Percentiles rank a stretch among this genome's conserved stretches.
Evolutionary conservation across 2,329 filamentous ascomycete genomes (phyloP).

Genomic region (Monilinia aucupariae): DNA sequence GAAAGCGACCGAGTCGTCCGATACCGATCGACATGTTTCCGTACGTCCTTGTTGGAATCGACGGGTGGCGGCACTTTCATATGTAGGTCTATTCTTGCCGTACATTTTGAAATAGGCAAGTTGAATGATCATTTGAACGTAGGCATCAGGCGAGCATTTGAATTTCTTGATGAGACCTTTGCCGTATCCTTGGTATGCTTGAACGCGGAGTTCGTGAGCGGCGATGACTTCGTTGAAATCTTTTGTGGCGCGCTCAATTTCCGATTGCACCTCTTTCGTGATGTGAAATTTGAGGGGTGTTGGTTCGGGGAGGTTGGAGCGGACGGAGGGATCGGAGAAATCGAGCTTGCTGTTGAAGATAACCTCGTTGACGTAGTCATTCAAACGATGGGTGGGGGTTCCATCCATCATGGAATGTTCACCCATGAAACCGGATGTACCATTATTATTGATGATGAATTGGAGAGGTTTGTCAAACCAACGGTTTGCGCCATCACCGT

Average conservation of each 20-base stretch:
- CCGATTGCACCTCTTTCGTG: conserved; percentile 64
- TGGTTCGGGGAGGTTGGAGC: conserved; percentile 80
- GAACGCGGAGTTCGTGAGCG: conserved; percentile 84
- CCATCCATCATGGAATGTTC: conserved; percentile 99
- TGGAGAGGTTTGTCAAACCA: conserved; percentile 98
- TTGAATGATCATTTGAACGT: conserved; percentile 98
- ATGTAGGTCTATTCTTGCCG: conserved; percentile 93
- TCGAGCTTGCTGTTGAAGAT: conserved; percentile 95
- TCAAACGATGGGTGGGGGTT: conserved; percentile 92
- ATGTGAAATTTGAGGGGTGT: conserved; percentile 72
- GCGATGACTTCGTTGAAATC: conserved; percentile 80
- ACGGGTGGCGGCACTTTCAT: conserved; percentile 91
- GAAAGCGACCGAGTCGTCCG: conserved; percentile 85
- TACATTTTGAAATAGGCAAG: conserved; percentile 99
- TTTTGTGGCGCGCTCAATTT: conserved; percentile 70
- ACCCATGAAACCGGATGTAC: conserved; percentile 93
- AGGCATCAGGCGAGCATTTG: conserved; percentile 95
- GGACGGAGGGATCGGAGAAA: conserved; percentile 70
- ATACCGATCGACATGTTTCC: conserved; percentile 89
- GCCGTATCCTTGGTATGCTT: conserved; percentile 95
- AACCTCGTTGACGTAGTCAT: conserved; percentile 86
- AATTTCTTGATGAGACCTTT: conserved; percentile 99
- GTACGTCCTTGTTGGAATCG: conserved; percentile 96
- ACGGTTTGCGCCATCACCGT: conserved; percentile 89
- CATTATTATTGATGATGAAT: conserved; percentile 98